Evolutionary conservation across 2,329 filamentous ascomycete species (phyloP).

Genomic region (Hypoxylon sp.): DNA sequence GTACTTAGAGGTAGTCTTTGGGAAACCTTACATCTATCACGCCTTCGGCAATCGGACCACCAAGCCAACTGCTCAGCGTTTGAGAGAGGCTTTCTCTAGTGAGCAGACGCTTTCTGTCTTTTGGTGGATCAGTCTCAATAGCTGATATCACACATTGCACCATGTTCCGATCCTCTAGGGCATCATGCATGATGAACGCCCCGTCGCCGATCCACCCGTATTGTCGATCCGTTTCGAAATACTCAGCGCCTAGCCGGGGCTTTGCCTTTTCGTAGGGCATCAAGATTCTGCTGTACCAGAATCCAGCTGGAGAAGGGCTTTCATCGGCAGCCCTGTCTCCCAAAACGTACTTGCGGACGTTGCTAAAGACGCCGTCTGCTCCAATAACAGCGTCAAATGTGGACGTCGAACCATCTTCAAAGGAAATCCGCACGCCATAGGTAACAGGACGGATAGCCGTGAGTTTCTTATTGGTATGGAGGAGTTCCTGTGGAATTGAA

Average conservation of each 20-base stretch:
- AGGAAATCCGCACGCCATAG: constrained; percentile 18
- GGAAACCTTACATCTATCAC: constrained; percentile 43
- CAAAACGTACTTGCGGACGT: constrained; percentile 34
- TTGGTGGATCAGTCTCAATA: constrained; percentile 27
- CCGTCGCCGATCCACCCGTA: constrained; percentile 41
- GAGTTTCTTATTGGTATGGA: constrained; percentile 25
- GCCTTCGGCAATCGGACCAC: constrained; percentile 37
- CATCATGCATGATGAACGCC: constrained; percentile 42
- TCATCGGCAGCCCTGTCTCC: neutral
- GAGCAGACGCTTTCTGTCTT: constrained; percentile 15
- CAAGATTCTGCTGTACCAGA: constrained; percentile 43
- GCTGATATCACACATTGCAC: constrained; percentile 45
- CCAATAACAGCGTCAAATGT: constrained; percentile 44
- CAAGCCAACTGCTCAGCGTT: constrained; percentile 28
- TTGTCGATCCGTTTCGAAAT: constrained; percentile 38
- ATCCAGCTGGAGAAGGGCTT: constrained; percentile 31
- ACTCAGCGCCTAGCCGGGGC: constrained; percentile 30
- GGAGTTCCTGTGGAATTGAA: constrained; percentile 7
- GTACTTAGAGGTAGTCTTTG: neutral
- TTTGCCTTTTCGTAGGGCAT: constrained; percentile 37
- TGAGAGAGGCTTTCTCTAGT: constrained; percentile 19
- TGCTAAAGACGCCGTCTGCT: constrained; percentile 44
- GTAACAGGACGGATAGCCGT: neutral
- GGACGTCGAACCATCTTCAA: constrained; percentile 27
- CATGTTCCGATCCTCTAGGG: constrained; percentile 40